A percentile compares a stretch with the other conserved stretches of the same genome.
These are phyloP conservation scores for Trichosporon coremiiforme DNA, from an alignment of 1,284 basidiomycete genomes.

Conservation along the genomic window DNA sequence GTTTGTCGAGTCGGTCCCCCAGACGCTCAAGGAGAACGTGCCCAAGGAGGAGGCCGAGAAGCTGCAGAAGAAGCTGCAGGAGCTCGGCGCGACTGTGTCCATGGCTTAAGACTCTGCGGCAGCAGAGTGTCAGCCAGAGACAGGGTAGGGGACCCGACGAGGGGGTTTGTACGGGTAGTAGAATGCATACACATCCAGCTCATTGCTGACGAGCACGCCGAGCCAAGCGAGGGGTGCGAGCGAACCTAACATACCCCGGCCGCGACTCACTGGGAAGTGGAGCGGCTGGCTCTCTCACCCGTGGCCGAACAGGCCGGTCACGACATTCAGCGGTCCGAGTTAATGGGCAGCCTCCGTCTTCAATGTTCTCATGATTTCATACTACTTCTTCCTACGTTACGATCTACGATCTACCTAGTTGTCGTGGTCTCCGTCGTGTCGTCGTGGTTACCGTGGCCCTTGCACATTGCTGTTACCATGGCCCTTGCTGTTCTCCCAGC, in stretches of 20 bases:
- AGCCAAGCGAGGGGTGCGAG: background rate
- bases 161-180: constrained; percentile 16
- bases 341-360: no score
- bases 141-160: background rate
- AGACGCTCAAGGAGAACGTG: constrained; percentile 92
- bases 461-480: background rate
- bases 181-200: constrained; percentile 34
- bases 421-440: constrained; percentile 11
- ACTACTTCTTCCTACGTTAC: constrained; percentile 13
- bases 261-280: no score
- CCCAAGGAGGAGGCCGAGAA: constrained; percentile 99
- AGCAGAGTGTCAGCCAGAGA: no score
- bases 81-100: constrained; percentile 82
- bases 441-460: background rate
- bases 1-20: constrained; percentile 94
- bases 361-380: background rate
- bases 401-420: constrained; percentile 1
- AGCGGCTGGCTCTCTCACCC: no score
- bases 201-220: background rate
- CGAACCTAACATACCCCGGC: no score
- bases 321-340: no score
- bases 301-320: no score
- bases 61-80: constrained; percentile 85
- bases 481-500: background rate
- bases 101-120: constrained; percentile 60